Conservation (phyloP, 345 rosid species). For the Citrus sp. region DNA sequence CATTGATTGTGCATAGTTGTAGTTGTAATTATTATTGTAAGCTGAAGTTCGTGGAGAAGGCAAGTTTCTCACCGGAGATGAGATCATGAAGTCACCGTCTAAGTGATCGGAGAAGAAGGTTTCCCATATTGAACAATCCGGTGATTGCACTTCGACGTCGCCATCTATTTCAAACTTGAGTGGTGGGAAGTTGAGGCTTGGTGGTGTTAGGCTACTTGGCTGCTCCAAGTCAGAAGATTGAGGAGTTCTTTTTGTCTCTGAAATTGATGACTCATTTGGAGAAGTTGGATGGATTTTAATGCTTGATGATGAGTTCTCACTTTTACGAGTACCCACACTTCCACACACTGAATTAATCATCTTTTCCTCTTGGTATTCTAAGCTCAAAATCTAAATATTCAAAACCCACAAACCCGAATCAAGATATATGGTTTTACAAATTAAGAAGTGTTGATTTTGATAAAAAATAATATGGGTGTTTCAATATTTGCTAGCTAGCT, state of each 20-base stretch:
- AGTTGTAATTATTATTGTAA: constrained; percentile 1
- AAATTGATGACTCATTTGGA: constrained; percentile 22
- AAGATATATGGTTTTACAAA: background rate
- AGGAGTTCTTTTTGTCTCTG: constrained; percentile 25
- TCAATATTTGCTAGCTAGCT: background rate
- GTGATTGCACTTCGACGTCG: constrained; percentile 55
- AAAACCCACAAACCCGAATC: background rate
- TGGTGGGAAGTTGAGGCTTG: constrained; percentile 46
- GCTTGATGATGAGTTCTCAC: constrained; percentile 35
- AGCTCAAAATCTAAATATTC: background rate
- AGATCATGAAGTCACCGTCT: constrained; percentile 60
- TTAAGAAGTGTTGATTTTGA: background rate
- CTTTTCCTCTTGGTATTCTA: background rate
- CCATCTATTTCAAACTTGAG: constrained; percentile 46
- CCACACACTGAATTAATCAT: constrained; percentile 43
- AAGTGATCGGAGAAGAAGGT: constrained; percentile 52
- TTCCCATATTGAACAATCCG: constrained; percentile 55
- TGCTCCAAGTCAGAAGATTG: constrained; percentile 37
- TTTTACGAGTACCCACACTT: constrained; percentile 37
- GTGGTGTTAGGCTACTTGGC: constrained; percentile 39
- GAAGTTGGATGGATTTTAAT: constrained; percentile 24
- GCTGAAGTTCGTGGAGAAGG: constrained; percentile 33
- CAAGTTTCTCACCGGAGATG: constrained; percentile 50
- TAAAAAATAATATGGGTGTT: background rate
- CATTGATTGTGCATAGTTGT: constrained; percentile 27